Conservation (phyloP, 768 basidiomycete genomes). For the Lyophyllum atratum region DNA sequence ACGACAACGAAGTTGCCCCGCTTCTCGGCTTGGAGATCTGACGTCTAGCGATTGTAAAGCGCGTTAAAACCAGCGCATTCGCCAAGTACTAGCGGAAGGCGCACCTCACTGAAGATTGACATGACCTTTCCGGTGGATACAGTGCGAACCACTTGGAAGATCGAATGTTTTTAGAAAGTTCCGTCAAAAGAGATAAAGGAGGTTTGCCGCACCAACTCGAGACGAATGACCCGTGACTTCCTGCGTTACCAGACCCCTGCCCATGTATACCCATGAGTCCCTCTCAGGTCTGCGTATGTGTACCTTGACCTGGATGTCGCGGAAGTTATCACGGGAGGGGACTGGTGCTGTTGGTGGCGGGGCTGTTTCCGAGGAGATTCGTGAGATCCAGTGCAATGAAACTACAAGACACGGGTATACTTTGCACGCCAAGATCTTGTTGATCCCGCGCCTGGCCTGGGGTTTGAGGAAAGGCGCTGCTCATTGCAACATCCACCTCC, state of each 20-base stretch:
- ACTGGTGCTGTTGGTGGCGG: conserved; percentile 21
- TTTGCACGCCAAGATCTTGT: conserved; percentile 20
- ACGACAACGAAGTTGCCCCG: conserved; percentile 87
- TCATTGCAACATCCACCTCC: conserved; percentile 43
- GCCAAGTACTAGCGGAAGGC: conserved; percentile 15
- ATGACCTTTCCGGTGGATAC: conserved; percentile 68
- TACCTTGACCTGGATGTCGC: conserved; percentile 82
- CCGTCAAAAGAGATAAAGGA: conserved; percentile 2
- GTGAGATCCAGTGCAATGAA: conserved; percentile 4
- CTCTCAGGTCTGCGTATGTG: conserved; percentile 78
- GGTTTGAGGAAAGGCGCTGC: conserved; percentile 15
- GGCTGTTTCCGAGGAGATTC: conserved; percentile 6
- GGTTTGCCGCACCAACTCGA: conserved; percentile 65
- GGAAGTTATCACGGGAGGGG: conserved; percentile 57
- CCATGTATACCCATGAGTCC: conserved; percentile 82
- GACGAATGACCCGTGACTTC: conserved; percentile 77
- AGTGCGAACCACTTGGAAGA: conserved; percentile 58
- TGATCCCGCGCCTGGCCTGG: conserved; percentile 18
- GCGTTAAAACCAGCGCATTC: background rate
- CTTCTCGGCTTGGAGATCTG: conserved; percentile 82
- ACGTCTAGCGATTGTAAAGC: conserved; percentile 38
- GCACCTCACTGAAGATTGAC: conserved; percentile 70
- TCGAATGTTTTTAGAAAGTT: conserved; percentile 5
- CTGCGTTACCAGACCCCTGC: conserved; percentile 74
- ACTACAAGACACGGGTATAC: conserved; percentile 3